These are phyloP conservation scores for Cryptosporidium baileyi DNA, from an alignment of 169 alveolate genomes.

Conservation along the genomic window DNA sequence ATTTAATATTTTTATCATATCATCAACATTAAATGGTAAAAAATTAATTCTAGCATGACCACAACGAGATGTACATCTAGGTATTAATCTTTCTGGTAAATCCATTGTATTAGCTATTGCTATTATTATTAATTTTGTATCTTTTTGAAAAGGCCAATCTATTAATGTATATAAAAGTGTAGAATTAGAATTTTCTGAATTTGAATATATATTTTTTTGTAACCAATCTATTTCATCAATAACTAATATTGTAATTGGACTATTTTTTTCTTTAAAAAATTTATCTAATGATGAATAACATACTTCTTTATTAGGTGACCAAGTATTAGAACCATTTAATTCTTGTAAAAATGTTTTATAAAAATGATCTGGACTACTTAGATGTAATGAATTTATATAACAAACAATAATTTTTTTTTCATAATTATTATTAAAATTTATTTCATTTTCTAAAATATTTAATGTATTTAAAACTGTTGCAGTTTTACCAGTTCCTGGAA, in stretches of 20 bases:
- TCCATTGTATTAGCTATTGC: constrained; percentile 81
- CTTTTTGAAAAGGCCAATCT: constrained; percentile 78
- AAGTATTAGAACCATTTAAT: constrained; percentile 62
- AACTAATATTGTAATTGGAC: constrained; percentile 50
- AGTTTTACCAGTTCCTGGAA: constrained; percentile 83
- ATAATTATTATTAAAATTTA: constrained; percentile 22
- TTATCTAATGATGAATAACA: constrained; percentile 37
- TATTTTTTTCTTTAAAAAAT: constrained; percentile 2
- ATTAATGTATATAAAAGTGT: constrained; percentile 74
- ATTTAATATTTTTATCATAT: constrained; percentile 24
- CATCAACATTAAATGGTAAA: constrained; percentile 57
- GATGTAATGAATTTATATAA: constrained; percentile 75
- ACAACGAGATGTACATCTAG: constrained; percentile 71
- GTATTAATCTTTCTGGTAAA: constrained; percentile 75
- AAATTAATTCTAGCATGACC: constrained; percentile 67
- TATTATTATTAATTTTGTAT: constrained; percentile 72
- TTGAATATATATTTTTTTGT: constrained; percentile 10
- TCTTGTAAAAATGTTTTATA: constrained; percentile 72
- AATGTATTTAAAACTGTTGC: constrained; percentile 74
- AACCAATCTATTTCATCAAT: constrained; percentile 67
- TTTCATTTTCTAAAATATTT: constrained; percentile 56
- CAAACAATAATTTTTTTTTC: constrained; percentile 55
- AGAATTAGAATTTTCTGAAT: background rate
- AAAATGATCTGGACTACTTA: constrained; percentile 74
- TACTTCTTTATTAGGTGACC: constrained; percentile 61